phyloP scores from a whole-genome alignment of 192 early-diverging fungal species.

The Podila minutissima region DNA sequence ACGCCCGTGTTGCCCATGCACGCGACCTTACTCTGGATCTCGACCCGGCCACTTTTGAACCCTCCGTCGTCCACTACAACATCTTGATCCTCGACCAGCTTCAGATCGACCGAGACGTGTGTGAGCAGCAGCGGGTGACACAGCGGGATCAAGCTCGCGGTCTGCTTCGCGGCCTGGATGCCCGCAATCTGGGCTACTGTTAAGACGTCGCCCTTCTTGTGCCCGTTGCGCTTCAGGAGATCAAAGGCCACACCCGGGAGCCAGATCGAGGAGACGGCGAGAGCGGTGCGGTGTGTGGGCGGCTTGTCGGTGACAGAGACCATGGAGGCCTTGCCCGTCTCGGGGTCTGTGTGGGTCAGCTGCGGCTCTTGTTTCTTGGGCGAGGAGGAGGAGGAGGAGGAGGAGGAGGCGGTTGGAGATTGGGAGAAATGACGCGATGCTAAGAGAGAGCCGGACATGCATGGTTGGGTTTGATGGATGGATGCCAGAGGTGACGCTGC shows the following conservation, averaged over 20 bases:
- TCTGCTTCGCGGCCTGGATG: conserved; percentile 90
- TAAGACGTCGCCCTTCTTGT: conserved; percentile 92
- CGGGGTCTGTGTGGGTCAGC: conserved; percentile 81
- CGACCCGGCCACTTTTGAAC: conserved; percentile 57
- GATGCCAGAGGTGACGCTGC: not conserved
- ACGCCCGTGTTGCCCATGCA: conserved; percentile 90
- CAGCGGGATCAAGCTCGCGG: conserved; percentile 84
- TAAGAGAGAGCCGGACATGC: not conserved
- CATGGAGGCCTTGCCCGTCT: conserved; percentile 84
- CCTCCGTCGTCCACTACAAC: not conserved
- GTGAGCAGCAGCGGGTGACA: conserved; percentile 85
- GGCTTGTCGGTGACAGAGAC: conserved; percentile 85
- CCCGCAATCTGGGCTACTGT: conserved; percentile 90
- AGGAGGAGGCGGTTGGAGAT: not conserved
- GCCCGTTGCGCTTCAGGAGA: conserved; percentile 68
- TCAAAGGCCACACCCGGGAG: conserved; percentile 73
- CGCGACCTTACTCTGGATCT: conserved; percentile 74
- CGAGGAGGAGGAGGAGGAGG: not conserved
- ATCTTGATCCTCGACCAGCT: conserved; percentile 53
- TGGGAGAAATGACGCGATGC: not conserved
- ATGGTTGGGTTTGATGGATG: not conserved
- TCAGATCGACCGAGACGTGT: conserved; percentile 75
- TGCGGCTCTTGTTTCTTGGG: conserved; percentile 3
- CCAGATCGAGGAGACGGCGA: conserved; percentile 76
- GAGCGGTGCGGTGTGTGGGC: conserved; percentile 75